Conservation (phyloP, 192 early-diverging fungal species). For the Dissophora ornata region DNA sequence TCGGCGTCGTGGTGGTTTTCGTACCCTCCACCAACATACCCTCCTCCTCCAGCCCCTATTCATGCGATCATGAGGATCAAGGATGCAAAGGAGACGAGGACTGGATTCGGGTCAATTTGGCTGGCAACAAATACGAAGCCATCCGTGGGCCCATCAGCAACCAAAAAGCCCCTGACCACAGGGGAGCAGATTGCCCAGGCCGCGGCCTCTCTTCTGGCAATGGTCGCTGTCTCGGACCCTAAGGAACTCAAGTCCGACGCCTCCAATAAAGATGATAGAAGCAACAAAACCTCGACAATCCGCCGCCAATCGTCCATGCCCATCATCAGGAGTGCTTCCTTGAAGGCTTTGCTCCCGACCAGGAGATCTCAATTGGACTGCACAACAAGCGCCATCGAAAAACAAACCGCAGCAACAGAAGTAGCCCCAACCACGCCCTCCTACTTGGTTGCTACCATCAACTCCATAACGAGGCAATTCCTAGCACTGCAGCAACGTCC, state of each 20-base stretch:
- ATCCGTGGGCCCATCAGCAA: neutral
- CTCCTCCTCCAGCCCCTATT: neutral
- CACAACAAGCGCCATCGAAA: neutral
- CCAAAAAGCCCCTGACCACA: conserved; percentile 11
- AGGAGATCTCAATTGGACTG: neutral
- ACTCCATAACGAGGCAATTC: conserved; percentile 17
- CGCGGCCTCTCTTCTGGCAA: conserved; percentile 23
- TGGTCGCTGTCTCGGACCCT: conserved; percentile 6
- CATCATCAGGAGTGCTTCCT: conserved; percentile 2
- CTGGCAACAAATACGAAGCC: conserved; percentile 10
- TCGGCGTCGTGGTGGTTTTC: conserved; percentile 12
- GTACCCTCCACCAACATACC: neutral
- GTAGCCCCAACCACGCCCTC: neutral
- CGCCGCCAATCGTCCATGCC: conserved; percentile 20
- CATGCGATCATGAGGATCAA: neutral
- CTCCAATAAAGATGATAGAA: conserved; percentile 1
- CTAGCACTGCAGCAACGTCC: conserved; percentile 6
- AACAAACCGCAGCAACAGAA: neutral
- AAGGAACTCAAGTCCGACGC: conserved; percentile 6
- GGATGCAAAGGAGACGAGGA: neutral
- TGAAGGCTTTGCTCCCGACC: conserved; percentile 18
- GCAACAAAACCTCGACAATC: neutral
- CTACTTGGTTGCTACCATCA: conserved; percentile 26
- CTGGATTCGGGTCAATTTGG: conserved; percentile 12
- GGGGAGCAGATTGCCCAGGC: conserved; percentile 40